Base-by-base conservation (phyloP, 192 early-diverging fungal species). In the Haplosporangium gracile region DNA sequence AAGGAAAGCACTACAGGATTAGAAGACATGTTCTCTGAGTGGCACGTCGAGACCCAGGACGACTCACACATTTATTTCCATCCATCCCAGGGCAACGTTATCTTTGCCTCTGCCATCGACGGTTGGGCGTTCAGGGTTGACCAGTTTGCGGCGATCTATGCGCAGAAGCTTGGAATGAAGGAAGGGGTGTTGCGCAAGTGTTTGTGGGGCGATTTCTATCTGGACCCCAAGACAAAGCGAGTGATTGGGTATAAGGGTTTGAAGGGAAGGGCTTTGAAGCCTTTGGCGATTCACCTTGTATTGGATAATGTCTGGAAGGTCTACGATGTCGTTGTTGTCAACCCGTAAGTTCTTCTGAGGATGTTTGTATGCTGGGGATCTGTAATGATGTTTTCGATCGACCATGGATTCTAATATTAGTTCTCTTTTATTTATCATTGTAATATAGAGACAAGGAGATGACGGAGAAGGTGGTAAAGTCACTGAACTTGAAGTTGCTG, bases 61-160 rank as follows among this genome's bases (percentile, higher is more conserved):
- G 98, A 99, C 81, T 95, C 96, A 43, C 93, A 96, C 73, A 95
- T 99, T 53, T 99, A 99, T 80, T 99, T 99, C 90, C 93, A 96
- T 36, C 99, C 99, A 10, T 95, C 97, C 70, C 91, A 93, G 65
- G 98, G 99, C 63, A 99, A 99, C 84, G 99, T 99, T 72, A 92
- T 99, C 38, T 99, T 99, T 91, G 90, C 97, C 0, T 96, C 95
- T 68, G 99, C 99, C 2, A 95, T 97, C 39, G 98, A 99, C 86
- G 99, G 99, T 7, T 99, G 99, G 99, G 98, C 98, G 24, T 99
- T 99, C 89, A 90, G 97, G 63, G 90, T 96, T 38, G 94, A 96
- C 70, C 96, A 99, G 81, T 99, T 99, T 93, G 97, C 98, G 0
- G 90, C 89, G 16, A 90, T 99, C 15, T 99, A 99, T 89, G 95